Evolutionary conservation across 306 rosid species (phyloP).

Genomic region (Vachellia collinsii): DNA sequence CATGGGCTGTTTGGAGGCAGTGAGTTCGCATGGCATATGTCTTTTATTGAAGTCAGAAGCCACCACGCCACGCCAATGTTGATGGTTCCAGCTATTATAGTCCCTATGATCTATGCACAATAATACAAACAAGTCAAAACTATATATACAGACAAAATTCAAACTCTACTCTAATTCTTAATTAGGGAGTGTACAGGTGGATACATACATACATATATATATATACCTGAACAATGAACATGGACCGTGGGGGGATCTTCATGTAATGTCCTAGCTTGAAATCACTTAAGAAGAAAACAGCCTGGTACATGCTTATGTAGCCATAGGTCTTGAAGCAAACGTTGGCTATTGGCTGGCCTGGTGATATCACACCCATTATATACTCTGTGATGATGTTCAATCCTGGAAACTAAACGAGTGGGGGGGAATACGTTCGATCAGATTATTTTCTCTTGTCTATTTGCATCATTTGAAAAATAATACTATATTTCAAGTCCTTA

Average conservation of each 20-base stretch:
- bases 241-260: constrained; percentile 72
- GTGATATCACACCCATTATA: constrained; percentile 64
- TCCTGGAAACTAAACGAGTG: constrained; percentile 52
- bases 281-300: constrained; percentile 62
- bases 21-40: constrained; percentile 35
- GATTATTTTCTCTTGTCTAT: background rate
- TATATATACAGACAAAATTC: too few species aligned
- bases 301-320: constrained; percentile 73
- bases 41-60: constrained; percentile 38
- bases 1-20: constrained; percentile 41
- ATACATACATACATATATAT: too few species aligned
- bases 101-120: constrained; percentile 39
- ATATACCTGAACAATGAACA: constrained; percentile 75
- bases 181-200: too few species aligned
- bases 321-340: constrained; percentile 82
- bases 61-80: constrained; percentile 45
- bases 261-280: constrained; percentile 78
- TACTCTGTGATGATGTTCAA: constrained; percentile 69
- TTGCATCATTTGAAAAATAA: background rate
- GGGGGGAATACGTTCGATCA: background rate
- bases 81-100: constrained; percentile 41
- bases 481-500: background rate
- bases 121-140: background rate
- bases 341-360: constrained; percentile 72
- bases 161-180: too few species aligned